Evolutionary conservation across 345 rosid species (phyloP), one percentile per base, ranked within the genome.

Genomic region (Anastatica hierochuntica): DNA sequence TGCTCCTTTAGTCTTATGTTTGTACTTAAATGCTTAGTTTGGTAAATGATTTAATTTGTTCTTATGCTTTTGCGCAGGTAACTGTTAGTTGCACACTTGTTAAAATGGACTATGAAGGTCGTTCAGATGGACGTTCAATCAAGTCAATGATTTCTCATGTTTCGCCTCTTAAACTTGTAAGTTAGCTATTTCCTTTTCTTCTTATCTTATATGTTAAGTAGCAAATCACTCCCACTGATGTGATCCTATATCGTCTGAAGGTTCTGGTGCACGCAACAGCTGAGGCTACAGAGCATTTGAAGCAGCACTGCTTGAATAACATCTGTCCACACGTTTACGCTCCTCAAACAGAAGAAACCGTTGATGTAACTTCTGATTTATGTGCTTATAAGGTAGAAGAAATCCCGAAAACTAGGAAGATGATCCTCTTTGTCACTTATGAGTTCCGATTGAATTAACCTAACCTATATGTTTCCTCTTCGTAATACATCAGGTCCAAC

Each of bases 241-340:
- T 14, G 54, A 49, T 43, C 33, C n/a, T n/a, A n/a, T n/a, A n/a
- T n/a, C 8, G 30, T 37, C 27, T 63, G 62, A 58, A 85, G 98
- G 98, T 92, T 76, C 72, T 92, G 88, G 86, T 92, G 63, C 98
- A 86, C 19, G 98, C 94, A 67, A 85, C 85, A 64, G 97, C 97
- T 3, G 97, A 92, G 76, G 90, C 97, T 23, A 92, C 97, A 1
- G 98, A 88, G 67, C 98, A 88, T 79, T 67, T 92, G 79, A 92
- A 79, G 77, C 94, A 92, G 64, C 95, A 84, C 57, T 84, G 96
- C 77, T 56, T 79, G 71, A 88, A 85, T 75, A 77, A 67, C 37
- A 82, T 83, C 24, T 84, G 94, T 46, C 88, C 96, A 42, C 86
- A 88, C 33, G 97, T 92, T 67, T 92, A 81, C 58, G 85, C 95